These are phyloP conservation scores for Lachnellula arida DNA, from an alignment of 2,329 filamentous ascomycete genomes.

Conservation along the genomic window DNA sequence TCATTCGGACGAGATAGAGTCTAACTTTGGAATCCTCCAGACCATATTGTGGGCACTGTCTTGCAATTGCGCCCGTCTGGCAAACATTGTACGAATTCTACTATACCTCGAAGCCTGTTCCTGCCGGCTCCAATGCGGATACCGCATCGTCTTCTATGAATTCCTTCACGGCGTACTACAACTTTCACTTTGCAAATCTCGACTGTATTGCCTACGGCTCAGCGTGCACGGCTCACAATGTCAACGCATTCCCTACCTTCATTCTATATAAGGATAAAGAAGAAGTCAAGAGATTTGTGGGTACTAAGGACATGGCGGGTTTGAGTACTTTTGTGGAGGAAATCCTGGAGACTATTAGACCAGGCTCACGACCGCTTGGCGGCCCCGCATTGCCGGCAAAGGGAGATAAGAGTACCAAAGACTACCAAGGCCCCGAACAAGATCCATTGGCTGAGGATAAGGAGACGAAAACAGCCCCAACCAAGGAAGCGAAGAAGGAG, in stretches of 20 bases:
- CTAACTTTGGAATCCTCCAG: slow-evolving; percentile 11
- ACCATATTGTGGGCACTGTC: slow-evolving; percentile 31
- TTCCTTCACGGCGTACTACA: slow-evolving; percentile 74
- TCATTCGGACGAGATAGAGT: neutral
- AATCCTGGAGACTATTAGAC: slow-evolving; percentile 70
- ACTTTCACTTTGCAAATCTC: slow-evolving; percentile 80
- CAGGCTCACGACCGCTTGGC: slow-evolving; percentile 67
- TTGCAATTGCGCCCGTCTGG: slow-evolving; percentile 69
- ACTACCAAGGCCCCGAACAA: slow-evolving; percentile 18
- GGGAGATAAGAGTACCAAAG: slow-evolving; percentile 47
- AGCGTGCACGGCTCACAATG: slow-evolving; percentile 63
- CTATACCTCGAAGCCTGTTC: slow-evolving; percentile 70
- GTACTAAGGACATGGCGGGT: slow-evolving; percentile 60
- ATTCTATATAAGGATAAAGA: slow-evolving; percentile 76
- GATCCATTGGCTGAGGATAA: slow-evolving; percentile 20
- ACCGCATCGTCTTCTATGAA: slow-evolving; percentile 43
- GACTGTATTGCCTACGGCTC: slow-evolving; percentile 84
- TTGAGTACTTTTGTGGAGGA: slow-evolving; percentile 71
- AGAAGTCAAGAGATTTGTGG: slow-evolving; percentile 56
- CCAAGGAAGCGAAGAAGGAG: slow-evolving; percentile 1
- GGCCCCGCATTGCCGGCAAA: slow-evolving; percentile 60
- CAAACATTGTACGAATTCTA: slow-evolving; percentile 93
- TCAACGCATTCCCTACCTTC: slow-evolving; percentile 72
- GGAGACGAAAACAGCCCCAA: slow-evolving; percentile 16
- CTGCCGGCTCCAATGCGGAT: slow-evolving; percentile 30